phyloP scores from a whole-genome alignment of 139 green algal genomes.

The Tetradesmus obliquus region DNA sequence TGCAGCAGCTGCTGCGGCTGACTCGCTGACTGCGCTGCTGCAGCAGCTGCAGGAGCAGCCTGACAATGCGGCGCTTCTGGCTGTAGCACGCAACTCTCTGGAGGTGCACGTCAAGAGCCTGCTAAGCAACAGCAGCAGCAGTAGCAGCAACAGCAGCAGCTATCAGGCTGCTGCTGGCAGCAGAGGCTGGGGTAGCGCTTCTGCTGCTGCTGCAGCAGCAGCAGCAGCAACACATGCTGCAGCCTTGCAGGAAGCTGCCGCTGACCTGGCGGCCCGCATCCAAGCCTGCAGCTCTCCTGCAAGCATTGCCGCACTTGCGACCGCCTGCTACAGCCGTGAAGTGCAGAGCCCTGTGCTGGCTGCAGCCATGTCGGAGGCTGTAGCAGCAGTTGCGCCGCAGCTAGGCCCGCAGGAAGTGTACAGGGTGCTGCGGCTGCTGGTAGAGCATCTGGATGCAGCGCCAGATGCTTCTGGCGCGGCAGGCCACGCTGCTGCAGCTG shows the following conservation, averaged over 20 bases:
- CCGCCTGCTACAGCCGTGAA: conserved; percentile 33
- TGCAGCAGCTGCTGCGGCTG: conserved; percentile 20
- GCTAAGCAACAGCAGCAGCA: background rate
- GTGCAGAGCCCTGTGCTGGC: background rate
- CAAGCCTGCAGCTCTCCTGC: background rate
- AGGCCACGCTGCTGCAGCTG: background rate
- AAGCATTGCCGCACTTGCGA: conserved; percentile 32
- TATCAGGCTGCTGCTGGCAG: background rate
- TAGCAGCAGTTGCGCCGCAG: conserved; percentile 26
- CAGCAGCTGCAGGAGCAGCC: conserved; percentile 25
- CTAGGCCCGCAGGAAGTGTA: conserved; percentile 34
- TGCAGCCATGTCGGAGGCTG: conserved; percentile 25
- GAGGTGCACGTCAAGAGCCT: background rate
- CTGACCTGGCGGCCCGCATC: background rate
- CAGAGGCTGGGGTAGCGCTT: background rate
- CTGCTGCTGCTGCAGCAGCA: background rate
- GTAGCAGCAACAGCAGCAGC: background rate
- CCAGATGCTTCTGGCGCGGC: background rate
- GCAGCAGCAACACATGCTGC: background rate
- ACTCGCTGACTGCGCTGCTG: background rate
- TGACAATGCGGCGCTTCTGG: background rate
- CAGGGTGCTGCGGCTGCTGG: conserved; percentile 40
- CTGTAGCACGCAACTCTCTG: conserved; percentile 2
- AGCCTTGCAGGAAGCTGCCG: conserved; percentile 9
- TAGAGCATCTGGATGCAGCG: conserved; percentile 20